phyloP scores from a whole-genome alignment of 2,329 filamentous ascomycete genomes.

The Talaromyces sp. region DNA sequence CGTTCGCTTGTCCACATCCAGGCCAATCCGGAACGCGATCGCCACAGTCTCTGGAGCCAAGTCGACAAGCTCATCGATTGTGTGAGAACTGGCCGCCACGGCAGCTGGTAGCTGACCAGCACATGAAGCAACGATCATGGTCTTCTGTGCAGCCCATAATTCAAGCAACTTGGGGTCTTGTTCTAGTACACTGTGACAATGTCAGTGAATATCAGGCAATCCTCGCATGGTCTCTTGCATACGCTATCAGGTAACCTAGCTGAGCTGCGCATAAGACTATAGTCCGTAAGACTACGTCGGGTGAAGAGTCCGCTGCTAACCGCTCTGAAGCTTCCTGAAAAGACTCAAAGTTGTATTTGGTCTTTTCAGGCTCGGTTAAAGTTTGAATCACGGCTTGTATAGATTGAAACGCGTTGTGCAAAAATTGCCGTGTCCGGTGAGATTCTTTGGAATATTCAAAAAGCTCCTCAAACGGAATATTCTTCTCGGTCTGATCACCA shows the following conservation, averaged over 20 bases:
- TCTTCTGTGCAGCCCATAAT: background rate
- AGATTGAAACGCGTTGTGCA: background rate
- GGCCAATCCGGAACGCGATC: background rate
- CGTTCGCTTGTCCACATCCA: slow-evolving; percentile 6
- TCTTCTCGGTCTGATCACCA: slow-evolving; percentile 5
- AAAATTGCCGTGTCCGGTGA: background rate
- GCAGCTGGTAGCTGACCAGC: slow-evolving; percentile 5
- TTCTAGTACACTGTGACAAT: background rate
- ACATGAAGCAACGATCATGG: slow-evolving; percentile 4
- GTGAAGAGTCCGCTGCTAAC: background rate
- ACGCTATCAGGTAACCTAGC: slow-evolving; percentile 5
- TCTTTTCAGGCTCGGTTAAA: background rate
- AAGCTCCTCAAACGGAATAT: background rate
- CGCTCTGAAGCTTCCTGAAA: background rate
- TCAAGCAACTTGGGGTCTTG: background rate
- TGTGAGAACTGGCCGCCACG: background rate
- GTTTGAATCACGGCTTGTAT: background rate
- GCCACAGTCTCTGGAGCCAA: slow-evolving; percentile 3
- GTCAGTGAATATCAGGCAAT: background rate
- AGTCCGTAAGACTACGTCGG: slow-evolving; percentile 9
- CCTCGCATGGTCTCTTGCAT: background rate
- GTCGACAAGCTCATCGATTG: slow-evolving; percentile 2
- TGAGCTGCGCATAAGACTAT: slow-evolving; percentile 5
- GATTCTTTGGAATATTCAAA: background rate
- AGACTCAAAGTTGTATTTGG: slow-evolving; percentile 1